These are phyloP conservation scores for Colletotrichum cuscutae DNA, from an alignment of 2,329 filamentous ascomycete species.

Conservation along the genomic window DNA sequence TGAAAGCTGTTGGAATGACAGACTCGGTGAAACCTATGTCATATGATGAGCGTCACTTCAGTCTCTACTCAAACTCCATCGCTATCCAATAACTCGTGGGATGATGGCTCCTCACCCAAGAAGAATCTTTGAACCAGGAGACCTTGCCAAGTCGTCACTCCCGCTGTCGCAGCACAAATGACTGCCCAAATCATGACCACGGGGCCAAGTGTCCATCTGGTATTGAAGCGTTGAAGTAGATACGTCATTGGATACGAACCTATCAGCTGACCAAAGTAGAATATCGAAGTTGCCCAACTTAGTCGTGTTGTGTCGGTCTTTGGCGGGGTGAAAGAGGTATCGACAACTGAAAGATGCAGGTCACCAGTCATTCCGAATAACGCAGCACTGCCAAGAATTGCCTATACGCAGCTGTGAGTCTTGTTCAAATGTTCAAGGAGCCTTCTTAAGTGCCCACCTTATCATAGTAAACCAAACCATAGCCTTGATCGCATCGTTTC, in stretches of 20 bases:
- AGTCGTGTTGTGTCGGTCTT: conserved; percentile 73
- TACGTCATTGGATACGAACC: conserved; percentile 81
- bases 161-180: conserved; percentile 75
- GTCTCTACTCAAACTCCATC: no score
- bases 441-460: conserved; percentile 46
- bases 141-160: conserved; percentile 70
- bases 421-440: neutral
- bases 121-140: conserved; percentile 75
- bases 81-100: no score
- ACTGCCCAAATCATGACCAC: conserved; percentile 74
- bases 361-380: conserved; percentile 82
- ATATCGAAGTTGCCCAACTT: conserved; percentile 81
- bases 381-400: conserved; percentile 77
- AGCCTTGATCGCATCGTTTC: neutral
- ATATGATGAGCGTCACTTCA: neutral
- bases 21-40: conserved; percentile 65
- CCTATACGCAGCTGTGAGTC: conserved; percentile 41
- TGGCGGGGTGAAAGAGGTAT: conserved; percentile 52
- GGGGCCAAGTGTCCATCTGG: conserved; percentile 69
- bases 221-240: conserved; percentile 73
- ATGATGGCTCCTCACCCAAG: conserved; percentile 44
- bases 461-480: conserved; percentile 56
- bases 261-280: conserved; percentile 83
- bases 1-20: conserved; percentile 73
- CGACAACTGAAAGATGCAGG: conserved; percentile 64